Evolutionary conservation across 31 red algal genomes (phyloP), one percentile per base, ranked within the genome.

Genomic region (Odonthalia washingtoniensis): DNA sequence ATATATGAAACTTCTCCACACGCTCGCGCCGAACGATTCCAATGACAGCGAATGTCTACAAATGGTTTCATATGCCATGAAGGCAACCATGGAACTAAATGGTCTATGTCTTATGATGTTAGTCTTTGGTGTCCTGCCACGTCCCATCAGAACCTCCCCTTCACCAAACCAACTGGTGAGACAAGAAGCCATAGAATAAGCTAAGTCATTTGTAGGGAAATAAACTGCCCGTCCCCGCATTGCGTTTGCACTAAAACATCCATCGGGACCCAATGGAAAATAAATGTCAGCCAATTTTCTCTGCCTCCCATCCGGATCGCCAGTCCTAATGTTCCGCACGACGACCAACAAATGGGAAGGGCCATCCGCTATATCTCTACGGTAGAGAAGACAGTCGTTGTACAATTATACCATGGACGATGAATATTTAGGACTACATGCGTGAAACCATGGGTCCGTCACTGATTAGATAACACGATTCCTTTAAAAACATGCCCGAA

Each of bases 31-130:
- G n/a, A n/a, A n/a, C n/a, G n/a, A n/a, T n/a, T n/a, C n/a, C n/a
- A n/a, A n/a, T n/a, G n/a, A n/a, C n/a, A n/a, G n/a, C n/a, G n/a
- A n/a, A n/a, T n/a, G n/a, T n/a, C n/a, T n/a, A n/a, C n/a, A 82
- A 24, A 41, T 69, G 35, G 78, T 63, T 53, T 65, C 74, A 0
- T 74, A 41, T 17, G 60, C 32, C 16, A 45, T 85, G 1, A 72
- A 73, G 39, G 66, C 53, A 43, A 85, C 66, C 14, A 52, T 85
- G 27, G 70, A 72, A 44, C 84, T 46, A 0, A 72, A 77, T 31
- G 84, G 84, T 24, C 74, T 78, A 12, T 76, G 46, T 53, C 84
- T 72, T n/a, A 87, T 49, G n/a, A n/a, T n/a, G n/a, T n/a, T n/a
- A n/a, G n/a, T n/a, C n/a, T n/a, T n/a, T n/a, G n/a, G n/a, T n/a